Percentiles rank a stretch among this genome's conserved stretches.
Conservation (phyloP, 2,329 filamentous ascomycete species). For the Fusarium chlamydosporum region DNA sequence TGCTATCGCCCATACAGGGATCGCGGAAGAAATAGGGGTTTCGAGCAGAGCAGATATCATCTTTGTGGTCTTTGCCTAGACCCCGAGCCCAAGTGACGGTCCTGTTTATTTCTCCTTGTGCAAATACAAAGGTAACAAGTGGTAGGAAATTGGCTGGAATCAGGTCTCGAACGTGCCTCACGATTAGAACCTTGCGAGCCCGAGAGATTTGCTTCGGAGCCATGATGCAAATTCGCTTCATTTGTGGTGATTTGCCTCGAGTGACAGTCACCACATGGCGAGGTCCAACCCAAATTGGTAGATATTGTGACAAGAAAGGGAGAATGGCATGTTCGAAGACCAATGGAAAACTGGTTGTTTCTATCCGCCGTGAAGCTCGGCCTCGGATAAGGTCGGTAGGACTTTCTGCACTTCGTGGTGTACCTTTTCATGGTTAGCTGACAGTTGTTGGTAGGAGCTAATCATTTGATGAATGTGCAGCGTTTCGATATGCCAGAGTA, state of each 20-base stretch:
- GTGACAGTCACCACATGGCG: slow-evolving; percentile 58
- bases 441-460: accelerated
- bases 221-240: slow-evolving; percentile 60
- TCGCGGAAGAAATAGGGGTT: slow-evolving; percentile 61
- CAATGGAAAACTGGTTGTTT: slow-evolving; percentile 57
- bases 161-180: slow-evolving; percentile 59
- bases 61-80: slow-evolving; percentile 55
- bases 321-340: slow-evolving; percentile 62
- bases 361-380: slow-evolving; percentile 51
- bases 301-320: slow-evolving; percentile 59
- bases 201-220: slow-evolving; percentile 54
- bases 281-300: slow-evolving; percentile 60
- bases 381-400: slow-evolving; percentile 51
- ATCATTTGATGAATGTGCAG: neutral
- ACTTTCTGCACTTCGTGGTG: slow-evolving; percentile 52
- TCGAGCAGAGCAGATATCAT: slow-evolving; percentile 59
- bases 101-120: slow-evolving; percentile 56
- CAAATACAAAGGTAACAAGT: slow-evolving; percentile 57
- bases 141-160: slow-evolving; percentile 54
- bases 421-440: slow-evolving; percentile 43
- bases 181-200: slow-evolving; percentile 58
- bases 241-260: slow-evolving; percentile 55
- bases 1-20: slow-evolving; percentile 64
- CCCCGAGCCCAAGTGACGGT: slow-evolving; percentile 58
- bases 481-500: neutral